Conservation (phyloP, 2,329 filamentous ascomycete species). For the Trichoderma koningiopsis region DNA sequence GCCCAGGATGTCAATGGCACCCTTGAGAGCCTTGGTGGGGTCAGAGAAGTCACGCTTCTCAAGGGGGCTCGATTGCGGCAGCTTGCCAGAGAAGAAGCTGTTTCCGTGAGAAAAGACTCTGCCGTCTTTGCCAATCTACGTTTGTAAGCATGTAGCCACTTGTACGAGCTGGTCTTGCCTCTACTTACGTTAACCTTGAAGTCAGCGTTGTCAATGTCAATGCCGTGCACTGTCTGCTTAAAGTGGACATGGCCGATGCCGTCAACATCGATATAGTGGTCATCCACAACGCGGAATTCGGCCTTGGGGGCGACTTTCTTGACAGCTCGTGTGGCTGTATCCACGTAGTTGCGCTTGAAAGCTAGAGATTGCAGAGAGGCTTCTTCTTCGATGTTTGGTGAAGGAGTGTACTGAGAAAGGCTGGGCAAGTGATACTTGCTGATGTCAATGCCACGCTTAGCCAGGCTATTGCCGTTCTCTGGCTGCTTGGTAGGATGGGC, state of each 20-base stretch:
- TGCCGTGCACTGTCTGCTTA: slow-evolving; percentile 58
- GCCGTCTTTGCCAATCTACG: slow-evolving; percentile 53
- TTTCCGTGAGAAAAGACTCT: slow-evolving; percentile 61
- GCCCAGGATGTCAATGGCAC: slow-evolving; percentile 39
- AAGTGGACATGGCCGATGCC: slow-evolving; percentile 61
- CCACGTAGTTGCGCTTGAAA: slow-evolving; percentile 41
- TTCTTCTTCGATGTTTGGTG: slow-evolving; percentile 28
- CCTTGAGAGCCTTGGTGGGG: slow-evolving; percentile 49
- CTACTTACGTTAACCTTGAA: slow-evolving; percentile 61
- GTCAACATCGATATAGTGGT: slow-evolving; percentile 57
- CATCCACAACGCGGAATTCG: slow-evolving; percentile 53
- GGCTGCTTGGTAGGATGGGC: slow-evolving; percentile 38
- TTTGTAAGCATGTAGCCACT: not conserved
- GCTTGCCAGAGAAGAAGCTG: slow-evolving; percentile 47
- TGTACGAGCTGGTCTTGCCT: not conserved
- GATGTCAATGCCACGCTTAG: slow-evolving; percentile 39
- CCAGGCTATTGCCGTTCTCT: slow-evolving; percentile 31
- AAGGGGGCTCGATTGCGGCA: slow-evolving; percentile 43
- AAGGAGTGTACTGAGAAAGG: slow-evolving; percentile 36
- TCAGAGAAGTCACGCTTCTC: slow-evolving; percentile 46
- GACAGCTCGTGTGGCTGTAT: slow-evolving; percentile 49
- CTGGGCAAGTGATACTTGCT: slow-evolving; percentile 38
- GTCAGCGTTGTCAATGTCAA: slow-evolving; percentile 63
- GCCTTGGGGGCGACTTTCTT: slow-evolving; percentile 41
- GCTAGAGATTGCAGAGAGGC: slow-evolving; percentile 30